phyloP scores from a whole-genome alignment of 257 asterid species.

The Scutellaria galericulata region DNA sequence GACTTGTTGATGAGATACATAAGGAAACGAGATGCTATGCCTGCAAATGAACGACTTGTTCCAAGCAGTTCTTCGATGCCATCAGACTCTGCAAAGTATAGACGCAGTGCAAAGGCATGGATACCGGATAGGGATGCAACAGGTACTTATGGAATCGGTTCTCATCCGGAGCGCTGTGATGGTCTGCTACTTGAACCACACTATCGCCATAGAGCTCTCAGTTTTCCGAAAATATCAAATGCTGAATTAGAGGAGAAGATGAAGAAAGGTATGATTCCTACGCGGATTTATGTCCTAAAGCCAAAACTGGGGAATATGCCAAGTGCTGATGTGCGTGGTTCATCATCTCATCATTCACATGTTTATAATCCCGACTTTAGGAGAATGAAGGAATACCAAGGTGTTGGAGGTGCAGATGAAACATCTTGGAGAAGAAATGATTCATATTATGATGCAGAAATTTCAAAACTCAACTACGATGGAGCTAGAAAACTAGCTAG shows the following conservation, averaged over 20 bases:
- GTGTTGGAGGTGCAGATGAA: slow-evolving; percentile 36
- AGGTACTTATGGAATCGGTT: slow-evolving; percentile 33
- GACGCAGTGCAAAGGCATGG: slow-evolving; percentile 42
- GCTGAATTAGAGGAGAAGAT: slow-evolving; percentile 42
- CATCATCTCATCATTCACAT: slow-evolving; percentile 41
- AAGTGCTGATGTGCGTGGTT: slow-evolving; percentile 35
- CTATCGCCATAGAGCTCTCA: slow-evolving; percentile 35
- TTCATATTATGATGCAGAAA: slow-evolving; percentile 34
- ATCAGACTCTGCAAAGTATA: slow-evolving; percentile 41
- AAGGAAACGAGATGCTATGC: slow-evolving; percentile 42
- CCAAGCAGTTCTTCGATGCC: slow-evolving; percentile 52
- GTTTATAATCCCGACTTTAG: slow-evolving; percentile 34
- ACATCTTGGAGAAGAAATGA: slow-evolving; percentile 38
- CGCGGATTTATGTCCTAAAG: slow-evolving; percentile 57
- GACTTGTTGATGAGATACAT: slow-evolving; percentile 43
- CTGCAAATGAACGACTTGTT: slow-evolving; percentile 19
- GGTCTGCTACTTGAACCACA: slow-evolving; percentile 54
- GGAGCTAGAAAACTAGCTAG: slow-evolving; percentile 60
- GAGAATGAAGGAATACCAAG: slow-evolving; percentile 35
- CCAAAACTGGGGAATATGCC: slow-evolving; percentile 50
- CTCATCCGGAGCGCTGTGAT: slow-evolving; percentile 48
- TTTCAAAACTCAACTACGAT: slow-evolving; percentile 34
- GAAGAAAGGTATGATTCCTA: slow-evolving; percentile 40
- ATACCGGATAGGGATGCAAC: slow-evolving; percentile 40
- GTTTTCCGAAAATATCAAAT: slow-evolving; percentile 35